These are phyloP conservation scores for Primulina tabacum DNA, from an alignment of 257 asterid genomes.

Conservation along the genomic window DNA sequence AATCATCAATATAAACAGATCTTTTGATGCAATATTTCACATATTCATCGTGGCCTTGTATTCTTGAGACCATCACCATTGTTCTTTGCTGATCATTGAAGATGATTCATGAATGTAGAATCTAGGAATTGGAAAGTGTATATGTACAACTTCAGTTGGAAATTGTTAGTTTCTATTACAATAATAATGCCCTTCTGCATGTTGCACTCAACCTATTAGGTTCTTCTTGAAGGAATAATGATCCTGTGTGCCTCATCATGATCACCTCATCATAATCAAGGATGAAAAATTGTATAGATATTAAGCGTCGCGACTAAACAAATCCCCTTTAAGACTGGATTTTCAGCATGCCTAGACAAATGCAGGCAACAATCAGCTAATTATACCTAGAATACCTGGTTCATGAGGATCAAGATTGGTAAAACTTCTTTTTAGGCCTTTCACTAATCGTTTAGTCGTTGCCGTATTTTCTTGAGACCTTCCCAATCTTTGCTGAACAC, in stretches of 20 bases:
- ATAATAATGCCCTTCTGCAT: background rate
- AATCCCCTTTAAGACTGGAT: background rate
- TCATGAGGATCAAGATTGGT: conserved; percentile 5
- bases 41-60: background rate
- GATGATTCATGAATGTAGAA: background rate
- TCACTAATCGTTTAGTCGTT: background rate
- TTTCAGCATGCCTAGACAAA: background rate
- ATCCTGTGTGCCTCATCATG: background rate
- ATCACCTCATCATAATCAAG: background rate
- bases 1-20: background rate
- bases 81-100: background rate
- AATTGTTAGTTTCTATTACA: too few species aligned
- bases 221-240: background rate
- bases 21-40: conserved; percentile 16
- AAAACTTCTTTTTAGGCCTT: background rate
- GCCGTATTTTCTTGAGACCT: conserved; percentile 40
- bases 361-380: background rate
- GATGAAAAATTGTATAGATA: background rate
- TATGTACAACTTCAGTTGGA: background rate
- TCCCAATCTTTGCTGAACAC: conserved; percentile 25
- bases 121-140: background rate
- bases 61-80: background rate
- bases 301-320: background rate
- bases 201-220: background rate
- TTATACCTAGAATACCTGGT: background rate